Evolutionary conservation across 805 yeast species (phyloP), one percentile per base, ranked within the genome.

Genomic region (Saturnispora ahearnii): DNA sequence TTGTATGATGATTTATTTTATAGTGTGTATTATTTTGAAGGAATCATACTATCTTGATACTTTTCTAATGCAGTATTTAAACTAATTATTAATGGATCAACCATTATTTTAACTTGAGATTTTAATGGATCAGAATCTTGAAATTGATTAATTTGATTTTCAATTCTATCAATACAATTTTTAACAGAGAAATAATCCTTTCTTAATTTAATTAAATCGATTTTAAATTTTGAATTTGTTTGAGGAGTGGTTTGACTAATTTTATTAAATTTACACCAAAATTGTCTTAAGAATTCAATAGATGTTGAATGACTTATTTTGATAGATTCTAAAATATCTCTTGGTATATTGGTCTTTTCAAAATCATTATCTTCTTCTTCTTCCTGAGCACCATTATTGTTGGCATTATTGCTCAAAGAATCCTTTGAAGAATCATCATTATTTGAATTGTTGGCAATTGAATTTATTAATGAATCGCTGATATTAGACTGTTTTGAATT

Each of bases 201-300:
- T 47, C 73, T 70, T 31, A 80, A 43, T 37, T 59, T 63, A 9
- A 63, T 49, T 45, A 65, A 56, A 46, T 66, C 66, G 4, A 51
- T 44, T 50, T 64, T 64, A 49, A 64, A 65, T 46, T 64, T 62
- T 4, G 62, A 59, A 48, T 60, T 65, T 3, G 63, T 58, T 7
- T 61, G 51, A 4, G 62, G 59, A 1, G 66, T 57, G 1, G 67
- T 58, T 13, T 51, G 50, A n/a, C 64, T 56, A 36, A 65, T 59
- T 5, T 62, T 60, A 51, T 74, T 76, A 57, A 77, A 77, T 60
- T 79, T 82, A 1, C 73, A 61, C 84, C 90, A 86, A 62, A 84
- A 86, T 62, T 85, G 95, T 51, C 79, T 76, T 38, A 86, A 64
- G 60, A 85, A 86, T 62, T 85, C 95, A 34, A 82, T 73, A 2